Evolutionary conservation across 2,329 filamentous ascomycete species (phyloP).

Genomic region (Setomelanomma holmii): DNA sequence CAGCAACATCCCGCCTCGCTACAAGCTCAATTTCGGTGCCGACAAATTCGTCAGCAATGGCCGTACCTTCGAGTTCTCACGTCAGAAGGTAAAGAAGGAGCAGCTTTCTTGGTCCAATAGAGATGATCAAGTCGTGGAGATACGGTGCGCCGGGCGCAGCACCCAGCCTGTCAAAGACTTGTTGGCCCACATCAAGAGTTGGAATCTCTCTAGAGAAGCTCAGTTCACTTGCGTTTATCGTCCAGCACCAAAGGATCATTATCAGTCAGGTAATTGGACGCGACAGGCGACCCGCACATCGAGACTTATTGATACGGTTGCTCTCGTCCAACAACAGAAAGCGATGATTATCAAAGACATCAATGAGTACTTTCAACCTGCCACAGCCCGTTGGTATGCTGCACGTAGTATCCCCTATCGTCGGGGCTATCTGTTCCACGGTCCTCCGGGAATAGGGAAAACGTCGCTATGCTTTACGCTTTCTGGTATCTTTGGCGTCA

Average conservation of each 20-base stretch:
- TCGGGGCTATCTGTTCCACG: constrained; percentile 81
- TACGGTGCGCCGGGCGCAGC: constrained; percentile 57
- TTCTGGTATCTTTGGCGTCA: constrained; percentile 56
- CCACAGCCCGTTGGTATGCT: constrained; percentile 79
- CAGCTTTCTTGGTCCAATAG: constrained; percentile 43
- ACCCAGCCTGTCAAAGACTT: constrained; percentile 58
- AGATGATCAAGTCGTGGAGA: constrained; percentile 44
- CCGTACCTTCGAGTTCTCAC: constrained; percentile 50
- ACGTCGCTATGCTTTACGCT: constrained; percentile 56
- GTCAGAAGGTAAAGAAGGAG: constrained; percentile 43
- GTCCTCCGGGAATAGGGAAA: constrained; percentile 82
- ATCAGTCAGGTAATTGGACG: constrained; percentile 44
- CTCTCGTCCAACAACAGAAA: constrained; percentile 73
- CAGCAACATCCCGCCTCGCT: constrained; percentile 56
- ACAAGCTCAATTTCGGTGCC: constrained; percentile 57
- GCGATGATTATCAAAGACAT: constrained; percentile 72
- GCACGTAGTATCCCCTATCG: constrained; percentile 86
- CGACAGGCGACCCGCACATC: constrained; percentile 64
- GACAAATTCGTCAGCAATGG: constrained; percentile 55
- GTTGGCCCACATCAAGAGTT: constrained; percentile 54
- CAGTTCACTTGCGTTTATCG: background rate
- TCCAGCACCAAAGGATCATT: background rate
- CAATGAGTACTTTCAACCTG: constrained; percentile 77
- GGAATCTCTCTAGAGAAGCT: constrained; percentile 50
- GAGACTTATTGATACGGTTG: constrained; percentile 76